phyloP scores from a whole-genome alignment of 768 basidiomycete species.

The Collybiopsis confluens region DNA sequence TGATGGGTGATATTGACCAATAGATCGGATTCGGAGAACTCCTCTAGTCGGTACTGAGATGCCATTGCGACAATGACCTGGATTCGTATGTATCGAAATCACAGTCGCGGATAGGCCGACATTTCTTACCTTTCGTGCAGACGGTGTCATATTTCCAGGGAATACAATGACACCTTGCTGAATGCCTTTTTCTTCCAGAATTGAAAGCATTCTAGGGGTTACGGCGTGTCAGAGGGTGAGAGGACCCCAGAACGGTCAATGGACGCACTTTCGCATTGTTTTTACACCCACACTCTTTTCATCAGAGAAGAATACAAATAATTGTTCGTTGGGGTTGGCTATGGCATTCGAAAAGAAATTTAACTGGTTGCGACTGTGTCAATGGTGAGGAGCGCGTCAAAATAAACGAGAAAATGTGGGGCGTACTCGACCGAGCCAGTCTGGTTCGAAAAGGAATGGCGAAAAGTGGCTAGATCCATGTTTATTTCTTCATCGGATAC shows the following conservation, averaged over 20 bases:
- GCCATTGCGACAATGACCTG: constrained; percentile 94
- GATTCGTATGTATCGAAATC: constrained; percentile 5
- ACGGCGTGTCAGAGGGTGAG: constrained; percentile 2
- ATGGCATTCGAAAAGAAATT: constrained; percentile 85
- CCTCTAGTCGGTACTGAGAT: constrained; percentile 82
- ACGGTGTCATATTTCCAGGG: constrained; percentile 94
- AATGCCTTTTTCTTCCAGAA: constrained; percentile 89
- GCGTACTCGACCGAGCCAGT: constrained; percentile 84
- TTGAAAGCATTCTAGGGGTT: constrained; percentile 79
- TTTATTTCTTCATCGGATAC: constrained; percentile 93
- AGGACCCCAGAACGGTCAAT: neutral
- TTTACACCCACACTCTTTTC: constrained; percentile 95
- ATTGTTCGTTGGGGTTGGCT: constrained; percentile 66
- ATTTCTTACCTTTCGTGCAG: constrained; percentile 79
- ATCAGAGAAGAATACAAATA: constrained; percentile 95
- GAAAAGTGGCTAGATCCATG: constrained; percentile 81
- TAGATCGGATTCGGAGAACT: constrained; percentile 94
- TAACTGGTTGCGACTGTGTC: constrained; percentile 80
- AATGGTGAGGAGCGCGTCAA: neutral
- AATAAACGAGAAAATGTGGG: neutral
- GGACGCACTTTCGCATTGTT: constrained; percentile 90
- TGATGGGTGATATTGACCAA: constrained; percentile 98
- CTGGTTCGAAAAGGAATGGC: constrained; percentile 62
- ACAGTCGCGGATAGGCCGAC: constrained; percentile 4
- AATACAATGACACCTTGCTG: constrained; percentile 93